Conservation (phyloP, 768 basidiomycete genomes). For the Rhodotorula graminis region DNA sequence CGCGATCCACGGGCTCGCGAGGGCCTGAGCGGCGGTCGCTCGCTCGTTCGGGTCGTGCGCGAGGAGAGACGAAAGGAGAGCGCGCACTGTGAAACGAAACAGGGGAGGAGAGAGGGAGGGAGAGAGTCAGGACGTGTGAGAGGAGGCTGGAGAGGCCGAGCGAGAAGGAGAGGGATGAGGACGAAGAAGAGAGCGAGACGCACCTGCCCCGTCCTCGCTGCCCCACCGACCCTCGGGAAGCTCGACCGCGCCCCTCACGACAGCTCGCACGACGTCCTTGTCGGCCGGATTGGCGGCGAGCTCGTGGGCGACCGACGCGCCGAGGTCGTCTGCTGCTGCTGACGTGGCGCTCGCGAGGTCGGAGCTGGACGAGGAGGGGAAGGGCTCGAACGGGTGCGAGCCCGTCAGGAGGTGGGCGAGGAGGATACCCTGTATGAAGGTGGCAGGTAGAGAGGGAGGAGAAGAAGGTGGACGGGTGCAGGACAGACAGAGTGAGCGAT, state of each 20-base stretch:
- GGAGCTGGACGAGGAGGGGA: background rate
- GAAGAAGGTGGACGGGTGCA: no score
- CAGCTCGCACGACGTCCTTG: background rate
- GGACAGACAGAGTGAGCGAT: no score
- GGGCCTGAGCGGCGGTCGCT: background rate
- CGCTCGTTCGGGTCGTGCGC: background rate
- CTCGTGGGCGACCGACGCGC: background rate
- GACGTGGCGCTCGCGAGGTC: background rate
- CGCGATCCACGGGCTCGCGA: background rate
- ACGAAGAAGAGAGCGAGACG: background rate
- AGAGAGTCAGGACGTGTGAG: background rate
- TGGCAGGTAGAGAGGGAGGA: background rate
- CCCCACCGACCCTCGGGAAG: background rate
- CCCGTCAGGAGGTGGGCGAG: background rate
- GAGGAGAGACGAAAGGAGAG: conserved; percentile 1
- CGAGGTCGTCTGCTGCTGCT: background rate
- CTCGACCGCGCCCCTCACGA: conserved; percentile 2
- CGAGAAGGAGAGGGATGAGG: background rate
- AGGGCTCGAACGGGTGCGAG: conserved; percentile 1
- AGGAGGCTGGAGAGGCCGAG: no score
- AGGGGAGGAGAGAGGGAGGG: no score
- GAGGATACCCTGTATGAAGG: background rate
- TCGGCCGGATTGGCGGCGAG: background rate
- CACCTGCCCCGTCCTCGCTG: background rate
- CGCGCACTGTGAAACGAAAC: no score